Percentiles rank a stretch among this genome's conserved stretches.
phyloP scores from a whole-genome alignment of 1,284 basidiomycete genomes.

The Hymenochaete sp. region DNA sequence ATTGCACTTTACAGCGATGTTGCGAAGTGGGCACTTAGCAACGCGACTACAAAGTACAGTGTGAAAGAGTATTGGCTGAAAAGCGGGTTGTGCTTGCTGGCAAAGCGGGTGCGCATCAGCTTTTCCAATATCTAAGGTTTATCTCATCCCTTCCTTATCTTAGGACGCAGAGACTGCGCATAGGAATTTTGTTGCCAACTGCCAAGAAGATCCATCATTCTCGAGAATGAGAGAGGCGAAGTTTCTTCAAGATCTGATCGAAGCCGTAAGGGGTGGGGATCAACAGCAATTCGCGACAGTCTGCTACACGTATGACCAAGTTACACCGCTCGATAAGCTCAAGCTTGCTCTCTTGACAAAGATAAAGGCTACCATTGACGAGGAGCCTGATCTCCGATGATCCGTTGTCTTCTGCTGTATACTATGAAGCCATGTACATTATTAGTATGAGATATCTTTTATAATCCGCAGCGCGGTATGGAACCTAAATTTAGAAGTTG shows the following conservation, averaged over 20 bases:
- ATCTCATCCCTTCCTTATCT: neutral
- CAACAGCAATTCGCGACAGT: slow-evolving; percentile 70
- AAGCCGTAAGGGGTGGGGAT: slow-evolving; percentile 76
- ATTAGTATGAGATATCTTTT: too few species aligned
- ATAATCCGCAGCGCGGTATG: too few species aligned
- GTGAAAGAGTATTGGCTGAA: slow-evolving; percentile 98
- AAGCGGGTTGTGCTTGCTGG: slow-evolving; percentile 83
- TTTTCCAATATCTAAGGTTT: neutral
- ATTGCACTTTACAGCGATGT: slow-evolving; percentile 88
- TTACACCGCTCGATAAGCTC: slow-evolving; percentile 90
- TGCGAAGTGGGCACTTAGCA: slow-evolving; percentile 77
- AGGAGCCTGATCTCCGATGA: slow-evolving; percentile 31
- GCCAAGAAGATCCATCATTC: slow-evolving; percentile 74
- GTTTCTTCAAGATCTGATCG: slow-evolving; percentile 69
- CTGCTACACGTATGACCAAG: slow-evolving; percentile 79
- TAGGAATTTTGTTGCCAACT: slow-evolving; percentile 70
- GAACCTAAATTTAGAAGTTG: too few species aligned
- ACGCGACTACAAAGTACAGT: slow-evolving; percentile 91
- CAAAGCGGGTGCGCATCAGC: slow-evolving; percentile 61
- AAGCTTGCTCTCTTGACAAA: slow-evolving; percentile 84
- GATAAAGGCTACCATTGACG: slow-evolving; percentile 75
- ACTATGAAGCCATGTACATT: too few species aligned
- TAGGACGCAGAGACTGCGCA: slow-evolving; percentile 83
- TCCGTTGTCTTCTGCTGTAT: neutral
- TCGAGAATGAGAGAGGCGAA: slow-evolving; percentile 83